phyloP scores from a whole-genome alignment of 768 basidiomycete genomes.

The Calocybe indica region DNA sequence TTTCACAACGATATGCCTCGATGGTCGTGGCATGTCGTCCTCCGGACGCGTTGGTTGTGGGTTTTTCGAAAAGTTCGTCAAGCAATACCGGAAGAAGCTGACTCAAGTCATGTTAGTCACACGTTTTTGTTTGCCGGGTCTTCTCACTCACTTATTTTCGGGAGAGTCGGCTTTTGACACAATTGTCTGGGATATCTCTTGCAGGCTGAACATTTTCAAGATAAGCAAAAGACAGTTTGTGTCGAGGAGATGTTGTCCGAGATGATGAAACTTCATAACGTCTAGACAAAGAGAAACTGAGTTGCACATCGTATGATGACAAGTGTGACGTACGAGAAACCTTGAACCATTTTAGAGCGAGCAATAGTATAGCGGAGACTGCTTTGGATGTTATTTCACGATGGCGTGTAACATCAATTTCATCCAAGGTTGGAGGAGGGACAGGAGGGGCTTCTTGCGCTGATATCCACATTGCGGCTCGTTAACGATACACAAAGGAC shows the following conservation, averaged over 20 bases:
- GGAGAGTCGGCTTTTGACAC: slow-evolving; percentile 86
- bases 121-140: background rate
- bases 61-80: slow-evolving; percentile 67
- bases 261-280: slow-evolving; percentile 97
- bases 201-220: slow-evolving; percentile 96
- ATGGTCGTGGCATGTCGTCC: slow-evolving; percentile 57
- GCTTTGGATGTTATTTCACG: slow-evolving; percentile 98
- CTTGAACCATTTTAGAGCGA: slow-evolving; percentile 97
- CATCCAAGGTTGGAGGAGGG: slow-evolving; percentile 77
- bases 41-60: slow-evolving; percentile 53
- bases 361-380: slow-evolving; percentile 87
- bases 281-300: slow-evolving; percentile 40
- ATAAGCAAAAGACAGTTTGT: slow-evolving; percentile 92
- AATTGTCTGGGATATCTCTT: slow-evolving; percentile 81
- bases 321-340: slow-evolving; percentile 73
- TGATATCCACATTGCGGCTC: slow-evolving; percentile 12
- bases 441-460: slow-evolving; percentile 59
- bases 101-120: slow-evolving; percentile 2
- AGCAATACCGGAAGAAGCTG: slow-evolving; percentile 96
- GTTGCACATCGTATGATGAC: background rate
- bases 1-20: slow-evolving; percentile 54
- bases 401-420: slow-evolving; percentile 90
- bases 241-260: slow-evolving; percentile 92
- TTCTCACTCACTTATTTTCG: slow-evolving; percentile 61
- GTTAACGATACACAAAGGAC: background rate